Percentiles rank a stretch among this genome's conserved stretches.
phyloP scores from a whole-genome alignment of 2,329 filamentous ascomycete species.

The Monilinia polystroma region DNA sequence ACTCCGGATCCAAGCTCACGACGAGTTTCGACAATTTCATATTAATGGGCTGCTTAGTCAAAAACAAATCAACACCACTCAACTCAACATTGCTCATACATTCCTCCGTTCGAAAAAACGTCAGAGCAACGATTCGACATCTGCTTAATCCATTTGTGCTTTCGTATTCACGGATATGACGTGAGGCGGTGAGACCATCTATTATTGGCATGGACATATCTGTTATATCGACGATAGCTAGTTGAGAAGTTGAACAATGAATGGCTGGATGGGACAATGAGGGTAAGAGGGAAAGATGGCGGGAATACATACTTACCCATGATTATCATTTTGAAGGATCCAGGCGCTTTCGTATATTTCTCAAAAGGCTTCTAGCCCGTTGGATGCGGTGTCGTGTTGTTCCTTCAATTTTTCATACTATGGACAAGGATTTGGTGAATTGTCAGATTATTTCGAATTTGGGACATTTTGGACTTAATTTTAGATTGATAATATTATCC shows the following conservation, averaged over 20 bases:
- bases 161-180: conserved; percentile 49
- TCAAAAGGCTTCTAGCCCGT: conserved; percentile 50
- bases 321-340: conserved; percentile 36
- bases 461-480: conserved; percentile 21
- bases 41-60: conserved; percentile 52
- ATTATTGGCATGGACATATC: conserved; percentile 57
- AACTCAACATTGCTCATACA: conserved; percentile 49
- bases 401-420: conserved; percentile 31
- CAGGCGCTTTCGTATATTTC: conserved; percentile 28
- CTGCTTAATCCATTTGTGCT: conserved; percentile 42
- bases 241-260: not conserved
- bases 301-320: conserved; percentile 35
- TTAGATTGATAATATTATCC: conserved; percentile 44
- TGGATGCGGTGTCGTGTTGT: conserved; percentile 42
- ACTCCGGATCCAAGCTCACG: conserved; percentile 26
- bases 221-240: conserved; percentile 26
- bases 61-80: conserved; percentile 52
- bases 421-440: conserved; percentile 29
- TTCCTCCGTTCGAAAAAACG: conserved; percentile 49
- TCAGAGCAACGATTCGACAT: conserved; percentile 51
- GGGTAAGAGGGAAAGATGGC: not conserved
- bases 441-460: not conserved
- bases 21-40: conserved; percentile 31
- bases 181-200: conserved; percentile 49
- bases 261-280: too few relatives aligned